Evolutionary conservation across 495 filamentous ascomycete genomes (phyloP), one percentile per base, ranked within the genome.

Genomic region (Hyaloscypha bicolor): DNA sequence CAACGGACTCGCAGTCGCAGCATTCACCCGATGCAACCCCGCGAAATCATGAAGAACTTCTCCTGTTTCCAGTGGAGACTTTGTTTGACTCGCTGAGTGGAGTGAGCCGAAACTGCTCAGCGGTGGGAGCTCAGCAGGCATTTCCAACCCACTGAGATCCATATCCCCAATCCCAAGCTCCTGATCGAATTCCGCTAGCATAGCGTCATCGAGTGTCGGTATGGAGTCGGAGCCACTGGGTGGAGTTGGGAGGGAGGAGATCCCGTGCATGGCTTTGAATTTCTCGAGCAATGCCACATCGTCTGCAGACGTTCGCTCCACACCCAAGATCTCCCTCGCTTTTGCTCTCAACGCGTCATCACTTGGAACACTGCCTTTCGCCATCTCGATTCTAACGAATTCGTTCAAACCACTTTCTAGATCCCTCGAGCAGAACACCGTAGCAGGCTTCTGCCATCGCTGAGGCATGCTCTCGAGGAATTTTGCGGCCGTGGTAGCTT

Each of bases 381-480:
- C 62, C 9, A 79, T 62, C 66, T 78, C 73, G 0, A 51, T 59
- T 6, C 68, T 67, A 35, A 82, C 80, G 67, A 79, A 83, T 51
- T 78, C 76, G 6, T 68, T 74, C 29, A 86, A 68, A 16, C 78
- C 81, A 31, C 51, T 70, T 72, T 86, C 83, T 8, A 86, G 75
- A 67, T 85, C 83, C 6, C 83, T 73, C 48, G 82, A 83, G 71
- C 83, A 85, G 66, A 86, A 86, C 0, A 86, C 78, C 9, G 67
- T 67, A 3, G 79, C 78, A 0, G 81, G 80, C 45, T 76, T 74
- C 33, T 77, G 71, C 58, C 76, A 79, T 6, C 78, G 73, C 16
- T 66, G 69, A 1, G 74, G 67, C 60, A 84, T 71, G 1, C 60
- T 72, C 39, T 67, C 63, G 5, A 82, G 70, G 66, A 77, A 83